Conservation (phyloP, 2,329 filamentous ascomycete species). For the Aurifilum marmelostoma region DNA sequence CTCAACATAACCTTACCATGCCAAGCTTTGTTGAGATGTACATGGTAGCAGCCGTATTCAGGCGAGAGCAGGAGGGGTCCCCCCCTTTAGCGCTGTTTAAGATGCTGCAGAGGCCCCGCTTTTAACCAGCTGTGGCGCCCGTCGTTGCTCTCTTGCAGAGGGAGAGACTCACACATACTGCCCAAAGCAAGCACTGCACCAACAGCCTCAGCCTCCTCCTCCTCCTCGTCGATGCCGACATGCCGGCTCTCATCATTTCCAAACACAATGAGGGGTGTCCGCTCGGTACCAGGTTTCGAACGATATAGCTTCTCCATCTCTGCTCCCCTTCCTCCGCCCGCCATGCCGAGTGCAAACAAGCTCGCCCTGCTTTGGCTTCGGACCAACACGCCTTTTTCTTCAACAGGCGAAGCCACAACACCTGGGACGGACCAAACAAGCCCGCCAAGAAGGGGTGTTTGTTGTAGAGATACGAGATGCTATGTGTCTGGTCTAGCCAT, state of each 20-base stretch:
- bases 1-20: neutral
- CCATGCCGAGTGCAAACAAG: neutral
- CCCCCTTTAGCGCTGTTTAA: neutral
- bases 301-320: neutral
- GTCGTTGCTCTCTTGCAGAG: no score
- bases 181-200: no score
- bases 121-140: neutral
- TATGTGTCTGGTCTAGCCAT: neutral
- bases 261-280: conserved; percentile 20
- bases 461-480: neutral
- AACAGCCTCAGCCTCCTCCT: no score
- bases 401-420: neutral
- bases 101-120: neutral
- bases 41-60: neutral
- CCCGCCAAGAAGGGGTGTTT: neutral
- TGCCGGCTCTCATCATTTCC: conserved; percentile 17
- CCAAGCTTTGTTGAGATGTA: neutral
- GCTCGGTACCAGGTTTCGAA: conserved; percentile 24
- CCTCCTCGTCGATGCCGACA: neutral
- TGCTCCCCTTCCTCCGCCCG: neutral
- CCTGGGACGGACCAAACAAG: neutral
- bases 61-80: neutral
- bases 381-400: neutral
- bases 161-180: no score
- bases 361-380: conserved; percentile 2